Evolutionary conservation across 2,329 filamentous ascomycete genomes (phyloP).

Genomic region (Metarhizium humberi): DNA sequence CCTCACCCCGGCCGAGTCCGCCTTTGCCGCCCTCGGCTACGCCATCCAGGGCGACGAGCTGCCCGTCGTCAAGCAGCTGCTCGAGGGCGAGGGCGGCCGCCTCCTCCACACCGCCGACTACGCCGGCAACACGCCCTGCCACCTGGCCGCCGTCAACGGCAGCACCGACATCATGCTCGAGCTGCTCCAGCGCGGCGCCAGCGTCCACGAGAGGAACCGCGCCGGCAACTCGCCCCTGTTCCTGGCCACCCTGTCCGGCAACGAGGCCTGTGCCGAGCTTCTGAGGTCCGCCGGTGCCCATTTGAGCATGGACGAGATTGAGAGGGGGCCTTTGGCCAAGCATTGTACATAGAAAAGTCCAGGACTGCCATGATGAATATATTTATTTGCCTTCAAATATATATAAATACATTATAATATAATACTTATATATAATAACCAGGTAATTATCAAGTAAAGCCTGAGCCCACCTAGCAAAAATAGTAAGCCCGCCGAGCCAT

Average conservation of each 20-base stretch:
- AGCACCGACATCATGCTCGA: constrained; percentile 47
- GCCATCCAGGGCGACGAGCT: constrained; percentile 67
- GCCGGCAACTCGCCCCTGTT: constrained; percentile 59
- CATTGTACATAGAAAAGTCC: constrained; percentile 3
- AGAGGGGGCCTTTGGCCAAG: constrained; percentile 17
- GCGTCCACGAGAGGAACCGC: constrained; percentile 55
- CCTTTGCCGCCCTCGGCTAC: constrained; percentile 71
- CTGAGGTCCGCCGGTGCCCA: constrained; percentile 51
- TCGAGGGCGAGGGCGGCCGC: constrained; percentile 54
- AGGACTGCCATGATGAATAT: too few species aligned
- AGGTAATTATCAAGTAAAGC: too few species aligned
- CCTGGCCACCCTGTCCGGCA: constrained; percentile 49
- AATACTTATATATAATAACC: too few species aligned
- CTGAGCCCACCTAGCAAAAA: too few species aligned
- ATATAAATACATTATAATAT: too few species aligned
- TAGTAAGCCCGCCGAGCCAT: too few species aligned
- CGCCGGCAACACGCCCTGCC: constrained; percentile 64
- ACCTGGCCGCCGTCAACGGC: constrained; percentile 47
- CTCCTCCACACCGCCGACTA: constrained; percentile 71
- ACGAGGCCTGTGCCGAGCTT: constrained; percentile 41
- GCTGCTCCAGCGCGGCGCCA: constrained; percentile 52
- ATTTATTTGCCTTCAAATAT: too few species aligned
- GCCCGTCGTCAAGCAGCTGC: constrained; percentile 53
- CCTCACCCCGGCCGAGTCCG: constrained; percentile 44
- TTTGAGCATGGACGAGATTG: constrained; percentile 35